Percentiles rank a stretch among this genome's conserved stretches.
Evolutionary conservation across 2,329 filamentous ascomycete species (phyloP).

Genomic region (Chaetomium globosum): DNA sequence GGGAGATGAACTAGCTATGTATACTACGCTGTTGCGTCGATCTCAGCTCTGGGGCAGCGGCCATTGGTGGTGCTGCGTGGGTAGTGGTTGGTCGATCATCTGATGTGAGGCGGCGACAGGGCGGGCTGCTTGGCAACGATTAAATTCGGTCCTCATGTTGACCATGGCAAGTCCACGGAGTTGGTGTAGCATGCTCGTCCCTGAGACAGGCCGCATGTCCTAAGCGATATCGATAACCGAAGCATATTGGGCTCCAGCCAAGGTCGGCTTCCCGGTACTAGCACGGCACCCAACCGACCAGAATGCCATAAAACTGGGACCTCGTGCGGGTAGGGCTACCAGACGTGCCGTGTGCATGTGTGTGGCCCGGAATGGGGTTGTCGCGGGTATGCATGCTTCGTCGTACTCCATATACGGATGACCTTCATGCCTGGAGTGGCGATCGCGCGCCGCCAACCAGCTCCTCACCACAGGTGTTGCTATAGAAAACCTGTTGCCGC

Average conservation of each 20-base stretch:
- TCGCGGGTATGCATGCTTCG: constrained; percentile 2
- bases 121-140: constrained; percentile 1
- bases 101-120: constrained; percentile 9
- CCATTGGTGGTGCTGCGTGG: not conserved
- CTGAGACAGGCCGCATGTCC: not conserved
- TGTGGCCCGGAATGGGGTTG: not conserved
- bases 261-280: not conserved
- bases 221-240: not conserved
- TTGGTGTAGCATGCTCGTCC: not conserved
- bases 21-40: not conserved
- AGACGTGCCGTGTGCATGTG: constrained; percentile 1
- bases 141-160: not conserved
- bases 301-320: constrained; percentile 1
- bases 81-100: not conserved
- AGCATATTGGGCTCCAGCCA: not conserved
- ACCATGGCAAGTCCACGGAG: not conserved
- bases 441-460: not conserved
- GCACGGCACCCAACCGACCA: not conserved
- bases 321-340: constrained; percentile 10
- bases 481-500: not conserved
- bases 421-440: not conserved
- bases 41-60: not conserved
- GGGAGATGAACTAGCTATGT: not conserved
- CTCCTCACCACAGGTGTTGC: not conserved
- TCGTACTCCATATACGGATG: not conserved